A percentile compares a stretch with the other conserved stretches of the same genome.
Conservation (phyloP, 768 basidiomycete species). For the Lactifluus piperatus region DNA sequence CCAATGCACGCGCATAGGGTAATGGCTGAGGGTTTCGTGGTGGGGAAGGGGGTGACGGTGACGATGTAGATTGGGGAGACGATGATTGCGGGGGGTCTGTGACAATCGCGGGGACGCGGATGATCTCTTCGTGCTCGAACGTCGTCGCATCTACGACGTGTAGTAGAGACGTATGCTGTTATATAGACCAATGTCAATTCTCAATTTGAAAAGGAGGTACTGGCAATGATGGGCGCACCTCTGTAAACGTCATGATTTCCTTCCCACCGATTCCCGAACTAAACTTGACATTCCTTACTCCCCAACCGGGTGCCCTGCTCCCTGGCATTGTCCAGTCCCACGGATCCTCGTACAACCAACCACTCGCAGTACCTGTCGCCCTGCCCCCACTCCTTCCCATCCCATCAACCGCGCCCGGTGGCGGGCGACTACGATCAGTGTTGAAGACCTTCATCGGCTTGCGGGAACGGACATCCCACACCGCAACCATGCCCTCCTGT, state of each 20-base stretch:
- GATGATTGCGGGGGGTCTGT: slow-evolving; percentile 16
- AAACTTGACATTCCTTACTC: slow-evolving; percentile 82
- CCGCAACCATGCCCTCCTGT: slow-evolving; percentile 71
- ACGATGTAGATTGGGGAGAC: slow-evolving; percentile 13
- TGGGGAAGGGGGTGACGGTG: not conserved
- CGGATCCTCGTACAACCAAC: slow-evolving; percentile 52
- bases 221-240: slow-evolving; percentile 40
- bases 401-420: slow-evolving; percentile 15
- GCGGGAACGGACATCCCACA: slow-evolving; percentile 76
- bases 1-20: not conserved
- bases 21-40: slow-evolving; percentile 10
- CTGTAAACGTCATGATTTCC: slow-evolving; percentile 85
- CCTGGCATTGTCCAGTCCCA: slow-evolving; percentile 57
- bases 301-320: slow-evolving; percentile 63
- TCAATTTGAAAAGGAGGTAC: not conserved
- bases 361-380: slow-evolving; percentile 36
- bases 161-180: slow-evolving; percentile 69
- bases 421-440: slow-evolving; percentile 36
- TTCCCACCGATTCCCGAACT: slow-evolving; percentile 47
- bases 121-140: slow-evolving; percentile 67
- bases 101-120: slow-evolving; percentile 44
- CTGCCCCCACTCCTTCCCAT: slow-evolving; percentile 17
- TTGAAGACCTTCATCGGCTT: slow-evolving; percentile 62
- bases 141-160: slow-evolving; percentile 85
- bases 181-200: not conserved